phyloP scores from a whole-genome alignment of 495 filamentous ascomycete genomes.

The Thozetella sp. region DNA sequence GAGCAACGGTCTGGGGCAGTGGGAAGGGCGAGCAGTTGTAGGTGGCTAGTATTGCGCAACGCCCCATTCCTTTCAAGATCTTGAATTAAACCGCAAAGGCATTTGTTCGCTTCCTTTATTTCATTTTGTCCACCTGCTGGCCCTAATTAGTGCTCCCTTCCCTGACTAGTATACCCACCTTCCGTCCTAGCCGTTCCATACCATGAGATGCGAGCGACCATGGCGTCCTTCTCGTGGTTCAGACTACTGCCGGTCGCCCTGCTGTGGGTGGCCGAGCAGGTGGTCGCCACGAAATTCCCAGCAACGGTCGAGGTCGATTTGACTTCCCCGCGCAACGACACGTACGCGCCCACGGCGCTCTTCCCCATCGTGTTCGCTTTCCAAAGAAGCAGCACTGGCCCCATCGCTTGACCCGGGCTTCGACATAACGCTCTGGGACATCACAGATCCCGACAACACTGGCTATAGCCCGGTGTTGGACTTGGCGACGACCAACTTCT shows the following conservation, averaged over 20 bases:
- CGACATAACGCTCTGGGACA: slow-evolving; percentile 9
- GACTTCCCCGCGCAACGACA: slow-evolving; percentile 41
- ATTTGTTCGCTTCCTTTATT: too few relatives aligned
- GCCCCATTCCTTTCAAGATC: too few relatives aligned
- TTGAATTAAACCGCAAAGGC: too few relatives aligned
- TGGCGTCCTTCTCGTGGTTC: not conserved
- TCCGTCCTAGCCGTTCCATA: too few relatives aligned
- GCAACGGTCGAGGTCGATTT: slow-evolving; percentile 34
- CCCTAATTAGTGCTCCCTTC: too few relatives aligned
- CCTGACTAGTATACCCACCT: too few relatives aligned
- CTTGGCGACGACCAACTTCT: slow-evolving; percentile 11
- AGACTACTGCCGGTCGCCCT: not conserved
- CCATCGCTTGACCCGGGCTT: slow-evolving; percentile 11
- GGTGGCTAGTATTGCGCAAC: too few relatives aligned
- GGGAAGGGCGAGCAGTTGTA: too few relatives aligned
- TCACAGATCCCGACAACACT: not conserved
- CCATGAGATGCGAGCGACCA: too few relatives aligned
- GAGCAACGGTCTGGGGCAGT: too few relatives aligned
- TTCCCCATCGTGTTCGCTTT: slow-evolving; percentile 41
- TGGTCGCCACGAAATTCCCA: not conserved
- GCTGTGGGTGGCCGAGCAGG: not conserved
- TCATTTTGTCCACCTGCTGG: too few relatives aligned
- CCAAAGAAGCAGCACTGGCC: slow-evolving; percentile 27
- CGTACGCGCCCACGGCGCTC: slow-evolving; percentile 30
- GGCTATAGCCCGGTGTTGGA: slow-evolving; percentile 7